Evolutionary conservation across 2,329 filamentous ascomycete genomes (phyloP), one percentile per base, ranked within the genome.

Genomic region (Colletotrichum higginsianum): DNA sequence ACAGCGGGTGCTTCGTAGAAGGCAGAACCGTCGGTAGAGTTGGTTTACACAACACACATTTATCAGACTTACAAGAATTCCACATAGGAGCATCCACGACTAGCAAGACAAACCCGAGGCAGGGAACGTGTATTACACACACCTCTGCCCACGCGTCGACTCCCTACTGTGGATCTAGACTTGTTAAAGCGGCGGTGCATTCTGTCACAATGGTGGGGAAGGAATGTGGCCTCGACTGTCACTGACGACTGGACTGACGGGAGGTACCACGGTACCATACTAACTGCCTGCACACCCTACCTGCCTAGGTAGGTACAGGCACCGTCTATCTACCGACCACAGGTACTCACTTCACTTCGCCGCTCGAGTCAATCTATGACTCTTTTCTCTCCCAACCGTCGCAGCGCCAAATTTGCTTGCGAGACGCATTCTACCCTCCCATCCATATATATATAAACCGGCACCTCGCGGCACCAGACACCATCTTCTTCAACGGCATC

Each of bases 281-380:
- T 35, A 35, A 35, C 30, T 35, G 30, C 30, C 30, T 30, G 7
- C 30, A 30, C 30, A 30, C 6, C 30, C 30, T 30, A 8, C 30
- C 30, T 30, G 2, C 7, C 30, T 4, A 30, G 30, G 30, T 35
- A 35, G 30, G 30, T 35, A 35, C 30, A 35, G 30, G 30, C 11
- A 35, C 30, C 30, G 30, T 35, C 30, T 11, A 11, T 35, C 30
- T 35, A 35, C 30, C 21, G 21, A 23, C 21, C 30, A 9, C 30
- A 35, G 30, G 30, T 35, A 35, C 6, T 35, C 30, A 35, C 30
- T 46, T 66, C 52, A 61, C 65, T 69, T 72, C 65, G 69, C 69
- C 69, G 69, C 58, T 56, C 69, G 58, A 69, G 60, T 72, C 69
- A 72, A 64, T 60, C 52, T 16, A 71, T 74, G 73, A 73, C 71